These are phyloP conservation scores for Daldinia eschscholtzii DNA, from an alignment of 2,329 filamentous ascomycete genomes.

Conservation along the genomic window DNA sequence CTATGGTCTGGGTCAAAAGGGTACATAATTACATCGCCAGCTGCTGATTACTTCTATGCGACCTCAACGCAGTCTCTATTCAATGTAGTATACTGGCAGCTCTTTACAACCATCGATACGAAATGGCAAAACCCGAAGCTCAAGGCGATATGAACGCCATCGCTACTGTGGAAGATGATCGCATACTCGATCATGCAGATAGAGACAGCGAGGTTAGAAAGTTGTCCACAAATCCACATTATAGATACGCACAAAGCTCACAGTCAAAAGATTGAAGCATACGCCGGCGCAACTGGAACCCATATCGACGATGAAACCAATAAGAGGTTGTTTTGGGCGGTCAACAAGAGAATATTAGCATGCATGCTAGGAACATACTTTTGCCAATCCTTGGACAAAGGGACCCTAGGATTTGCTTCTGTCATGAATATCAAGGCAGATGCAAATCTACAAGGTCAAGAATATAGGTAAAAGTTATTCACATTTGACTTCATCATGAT, in stretches of 20 bases:
- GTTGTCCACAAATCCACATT: not conserved
- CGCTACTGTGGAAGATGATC: not conserved
- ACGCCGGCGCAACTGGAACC: not conserved
- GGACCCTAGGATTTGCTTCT: slow-evolving; percentile 48
- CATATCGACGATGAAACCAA: slow-evolving; percentile 65
- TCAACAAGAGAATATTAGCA: slow-evolving; percentile 63
- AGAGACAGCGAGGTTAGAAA: slow-evolving; percentile 5
- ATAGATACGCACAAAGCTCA: not conserved
- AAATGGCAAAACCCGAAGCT: not conserved
- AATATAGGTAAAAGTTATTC: slow-evolving; percentile 45
- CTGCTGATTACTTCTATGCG: not conserved
- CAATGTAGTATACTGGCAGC: not conserved
- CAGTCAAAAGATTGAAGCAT: not conserved
- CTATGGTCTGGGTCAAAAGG: not conserved
- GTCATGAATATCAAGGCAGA: slow-evolving; percentile 48
- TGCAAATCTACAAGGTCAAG: slow-evolving; percentile 54
- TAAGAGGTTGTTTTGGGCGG: slow-evolving; percentile 61
- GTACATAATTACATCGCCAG: not conserved
- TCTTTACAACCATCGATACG: not conserved
- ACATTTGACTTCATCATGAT: not conserved
- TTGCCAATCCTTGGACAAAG: slow-evolving; percentile 55
- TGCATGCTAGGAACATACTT: slow-evolving; percentile 66
- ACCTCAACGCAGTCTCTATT: not conserved
- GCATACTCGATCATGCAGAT: not conserved
- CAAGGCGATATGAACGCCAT: not conserved